Conservation (phyloP, 179 eudicot genomes). For the Carnegiea gigantea region DNA sequence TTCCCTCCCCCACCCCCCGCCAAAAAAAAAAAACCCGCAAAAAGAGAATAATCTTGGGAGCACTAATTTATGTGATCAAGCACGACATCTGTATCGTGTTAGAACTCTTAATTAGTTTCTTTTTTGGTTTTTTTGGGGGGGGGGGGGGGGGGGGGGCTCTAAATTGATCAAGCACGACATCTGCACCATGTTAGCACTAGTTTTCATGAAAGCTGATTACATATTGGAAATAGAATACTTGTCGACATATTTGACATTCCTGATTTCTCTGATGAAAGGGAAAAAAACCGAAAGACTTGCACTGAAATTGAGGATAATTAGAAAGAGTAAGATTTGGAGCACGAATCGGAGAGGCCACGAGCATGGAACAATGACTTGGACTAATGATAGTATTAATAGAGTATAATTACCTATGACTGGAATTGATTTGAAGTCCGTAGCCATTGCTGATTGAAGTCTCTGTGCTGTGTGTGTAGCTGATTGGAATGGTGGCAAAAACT, state of each 20-base stretch:
- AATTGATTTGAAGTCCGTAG: conserved; percentile 75
- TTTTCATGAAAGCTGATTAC: background rate
- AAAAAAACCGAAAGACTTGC: background rate
- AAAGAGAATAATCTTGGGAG: background rate
- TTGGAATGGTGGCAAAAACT: background rate
- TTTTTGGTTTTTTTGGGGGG: background rate
- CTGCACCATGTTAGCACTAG: too few species aligned
- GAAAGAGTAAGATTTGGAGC: background rate
- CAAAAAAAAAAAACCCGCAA: too few species aligned
- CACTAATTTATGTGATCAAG: background rate
- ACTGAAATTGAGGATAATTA: background rate
- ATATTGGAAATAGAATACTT: too few species aligned
- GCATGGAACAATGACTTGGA: background rate
- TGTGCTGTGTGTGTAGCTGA: background rate
- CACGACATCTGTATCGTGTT: background rate
- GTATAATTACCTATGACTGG: conserved; percentile 63
- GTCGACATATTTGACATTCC: background rate
- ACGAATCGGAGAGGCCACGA: background rate
- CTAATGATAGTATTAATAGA: background rate
- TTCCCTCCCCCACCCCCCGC: too few species aligned
- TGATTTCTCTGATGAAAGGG: background rate
- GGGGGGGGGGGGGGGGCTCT: background rate
- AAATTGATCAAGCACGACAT: too few species aligned
- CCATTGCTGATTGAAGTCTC: conserved; percentile 38
- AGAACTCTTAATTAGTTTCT: background rate